These are phyloP conservation scores for Jacaranda copaia DNA, from an alignment of 257 asterid genomes.

Conservation along the genomic window DNA sequence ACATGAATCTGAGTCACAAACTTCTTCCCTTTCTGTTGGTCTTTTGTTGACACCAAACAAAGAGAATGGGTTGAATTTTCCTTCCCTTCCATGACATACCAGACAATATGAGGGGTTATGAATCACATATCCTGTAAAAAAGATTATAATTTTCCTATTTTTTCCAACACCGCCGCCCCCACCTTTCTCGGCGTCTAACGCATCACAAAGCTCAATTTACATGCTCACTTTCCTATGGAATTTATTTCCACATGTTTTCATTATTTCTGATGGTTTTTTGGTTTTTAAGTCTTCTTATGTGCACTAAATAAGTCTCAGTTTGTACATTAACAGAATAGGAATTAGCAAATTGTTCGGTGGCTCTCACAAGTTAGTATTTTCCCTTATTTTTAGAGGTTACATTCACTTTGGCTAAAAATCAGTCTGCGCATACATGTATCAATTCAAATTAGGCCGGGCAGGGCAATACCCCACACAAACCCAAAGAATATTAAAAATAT, in stretches of 20 bases:
- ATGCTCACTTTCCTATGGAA: neutral
- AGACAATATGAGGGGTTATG: neutral
- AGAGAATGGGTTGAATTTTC: neutral
- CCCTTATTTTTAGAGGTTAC: conserved; percentile 10
- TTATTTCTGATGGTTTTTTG: neutral
- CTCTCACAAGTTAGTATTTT: conserved; percentile 16
- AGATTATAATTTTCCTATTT: neutral
- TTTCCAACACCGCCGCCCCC: neutral
- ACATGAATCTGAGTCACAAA: neutral
- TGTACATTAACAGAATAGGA: neutral
- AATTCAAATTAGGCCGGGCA: neutral
- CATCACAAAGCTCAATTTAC: conserved; percentile 12
- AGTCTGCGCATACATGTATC: neutral
- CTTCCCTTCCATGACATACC: neutral
- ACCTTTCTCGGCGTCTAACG: neutral
- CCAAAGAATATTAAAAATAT: no score
- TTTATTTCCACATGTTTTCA: neutral
- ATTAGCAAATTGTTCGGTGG: conserved; percentile 6
- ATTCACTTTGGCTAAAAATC: conserved; percentile 16
- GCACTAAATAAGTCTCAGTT: neutral
- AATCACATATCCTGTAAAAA: neutral
- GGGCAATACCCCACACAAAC: no score
- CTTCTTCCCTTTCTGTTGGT: neutral
- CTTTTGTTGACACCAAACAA: neutral
- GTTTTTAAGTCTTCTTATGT: neutral